Conservation (phyloP, 768 basidiomycete genomes). For the Tylopilus intermedius region DNA sequence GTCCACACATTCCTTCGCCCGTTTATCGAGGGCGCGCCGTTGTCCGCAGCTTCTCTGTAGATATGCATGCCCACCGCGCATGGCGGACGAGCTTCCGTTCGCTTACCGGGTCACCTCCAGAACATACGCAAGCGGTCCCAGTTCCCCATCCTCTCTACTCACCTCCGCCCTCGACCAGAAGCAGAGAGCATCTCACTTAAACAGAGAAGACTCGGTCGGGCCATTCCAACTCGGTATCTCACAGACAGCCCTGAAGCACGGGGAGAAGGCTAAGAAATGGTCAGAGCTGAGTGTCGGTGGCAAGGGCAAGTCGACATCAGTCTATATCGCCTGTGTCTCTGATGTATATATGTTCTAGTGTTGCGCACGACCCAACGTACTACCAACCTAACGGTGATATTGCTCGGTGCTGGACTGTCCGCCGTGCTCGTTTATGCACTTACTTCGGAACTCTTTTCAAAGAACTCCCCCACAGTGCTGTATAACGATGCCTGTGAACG, state of each 20-base stretch:
- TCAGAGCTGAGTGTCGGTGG: conserved; percentile 70
- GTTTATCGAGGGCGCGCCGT: conserved; percentile 8
- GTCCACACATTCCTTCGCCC: conserved; percentile 5
- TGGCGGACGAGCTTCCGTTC: neutral
- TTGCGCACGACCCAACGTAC: conserved; percentile 43
- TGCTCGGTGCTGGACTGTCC: conserved; percentile 79
- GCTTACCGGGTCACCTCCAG: conserved; percentile 6
- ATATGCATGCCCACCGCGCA: neutral
- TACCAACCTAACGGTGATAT: conserved; percentile 48
- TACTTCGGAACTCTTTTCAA: conserved; percentile 81
- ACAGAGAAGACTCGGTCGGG: conserved; percentile 60
- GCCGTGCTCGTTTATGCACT: conserved; percentile 70
- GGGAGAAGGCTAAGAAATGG: conserved; percentile 67
- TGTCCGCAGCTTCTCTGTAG: neutral
- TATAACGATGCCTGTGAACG: conserved; percentile 57
- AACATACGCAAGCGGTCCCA: conserved; percentile 47
- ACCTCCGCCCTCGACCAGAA: conserved; percentile 62
- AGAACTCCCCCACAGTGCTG: conserved; percentile 79
- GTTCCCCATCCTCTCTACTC: conserved; percentile 48
- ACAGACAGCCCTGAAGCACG: conserved; percentile 47
- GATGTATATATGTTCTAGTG: conserved; percentile 8
- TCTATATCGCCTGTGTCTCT: neutral
- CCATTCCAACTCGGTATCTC: conserved; percentile 74
- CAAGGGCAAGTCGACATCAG: conserved; percentile 50
- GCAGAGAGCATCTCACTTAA: conserved; percentile 33